Percentiles rank a stretch among this genome's conserved stretches.
These are phyloP conservation scores for Capsicum rhomboideum DNA, from an alignment of 257 asterid species.

Conservation along the genomic window DNA sequence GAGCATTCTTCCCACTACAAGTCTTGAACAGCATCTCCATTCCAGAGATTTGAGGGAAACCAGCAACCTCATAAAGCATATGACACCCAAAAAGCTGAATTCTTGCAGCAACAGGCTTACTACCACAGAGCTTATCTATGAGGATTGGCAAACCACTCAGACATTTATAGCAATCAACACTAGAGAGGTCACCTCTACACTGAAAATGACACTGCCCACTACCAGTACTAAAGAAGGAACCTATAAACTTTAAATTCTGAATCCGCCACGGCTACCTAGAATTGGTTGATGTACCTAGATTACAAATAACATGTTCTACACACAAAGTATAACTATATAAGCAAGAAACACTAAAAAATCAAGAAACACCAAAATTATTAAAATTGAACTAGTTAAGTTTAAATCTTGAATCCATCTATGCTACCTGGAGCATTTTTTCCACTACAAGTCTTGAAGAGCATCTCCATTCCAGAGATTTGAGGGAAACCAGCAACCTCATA, in stretches of 20 bases:
- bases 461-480: constrained; percentile 81
- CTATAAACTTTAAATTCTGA: neutral
- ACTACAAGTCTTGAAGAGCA: constrained; percentile 59
- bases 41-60: constrained; percentile 77
- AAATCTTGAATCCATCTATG: no score
- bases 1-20: constrained; percentile 11
- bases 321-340: no score
- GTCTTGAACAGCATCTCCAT: constrained; percentile 80
- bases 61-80: constrained; percentile 70
- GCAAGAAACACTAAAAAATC: no score
- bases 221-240: constrained; percentile 26
- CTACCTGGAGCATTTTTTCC: no score
- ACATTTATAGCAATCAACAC: constrained; percentile 72
- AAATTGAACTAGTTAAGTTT: no score
- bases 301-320: no score
- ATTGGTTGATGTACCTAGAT: no score
- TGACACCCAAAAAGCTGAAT: constrained; percentile 79
- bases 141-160: constrained; percentile 69
- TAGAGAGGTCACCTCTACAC: constrained; percentile 73
- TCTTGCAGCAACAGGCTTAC: constrained; percentile 62
- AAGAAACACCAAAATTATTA: no score
- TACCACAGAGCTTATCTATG: constrained; percentile 75
- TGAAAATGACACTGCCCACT: constrained; percentile 61
- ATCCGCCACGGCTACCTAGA: neutral
- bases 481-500: constrained; percentile 63